phyloP scores from a whole-genome alignment of 2,329 filamentous ascomycete species.

The Leptographium wingfieldii region DNA sequence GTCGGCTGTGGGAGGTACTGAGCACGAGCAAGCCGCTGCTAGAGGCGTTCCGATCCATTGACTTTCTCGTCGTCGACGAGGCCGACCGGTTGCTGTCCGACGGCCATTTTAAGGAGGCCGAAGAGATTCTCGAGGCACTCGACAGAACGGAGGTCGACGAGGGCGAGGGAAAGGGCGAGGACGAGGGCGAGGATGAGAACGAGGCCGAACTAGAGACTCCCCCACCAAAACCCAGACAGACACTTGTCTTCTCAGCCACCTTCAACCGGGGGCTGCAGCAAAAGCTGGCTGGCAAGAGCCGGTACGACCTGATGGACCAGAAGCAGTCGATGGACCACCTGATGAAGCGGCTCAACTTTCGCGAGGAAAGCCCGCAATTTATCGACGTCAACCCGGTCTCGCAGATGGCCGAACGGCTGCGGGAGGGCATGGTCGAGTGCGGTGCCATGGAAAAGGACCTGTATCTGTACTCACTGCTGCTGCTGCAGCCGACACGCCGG shows the following conservation, averaged over 20 bases:
- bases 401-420: conserved; percentile 77
- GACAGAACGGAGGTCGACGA: conserved; percentile 56
- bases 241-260: conserved; percentile 90
- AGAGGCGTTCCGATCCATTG: conserved; percentile 56
- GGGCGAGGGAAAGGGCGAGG: conserved; percentile 33
- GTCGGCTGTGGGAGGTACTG: conserved; percentile 87
- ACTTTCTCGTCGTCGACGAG: conserved; percentile 84
- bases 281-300: conserved; percentile 71
- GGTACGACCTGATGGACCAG: conserved; percentile 53
- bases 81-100: conserved; percentile 85
- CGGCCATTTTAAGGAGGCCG: conserved; percentile 89
- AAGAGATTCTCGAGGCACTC: conserved; percentile 72
- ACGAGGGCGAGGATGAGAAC: conserved; percentile 33
- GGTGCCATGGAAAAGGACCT: conserved; percentile 93
- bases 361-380: conserved; percentile 72
- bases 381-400: conserved; percentile 82
- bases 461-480: conserved; percentile 77
- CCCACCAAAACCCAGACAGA: conserved; percentile 49
- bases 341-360: conserved; percentile 78
- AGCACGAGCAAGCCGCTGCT: conserved; percentile 61
- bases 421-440: conserved; percentile 86
- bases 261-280: conserved; percentile 87
- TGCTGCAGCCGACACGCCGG: conserved; percentile 68
- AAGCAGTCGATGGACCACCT: conserved; percentile 87
- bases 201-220: conserved; percentile 27